Evolutionary conservation across 176 grass and related monocot genomes (phyloP).

Genomic region (Triticum aestivum): IWGSC_CS_RefSeq_v2.1 NC_057812.1:438125502-438126001

Average conservation of each 20-base stretch:
- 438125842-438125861: background rate
- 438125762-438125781: slow-evolving; percentile 18
- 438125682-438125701: background rate
- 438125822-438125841: background rate
- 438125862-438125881: background rate
- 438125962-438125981: background rate
- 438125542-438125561: slow-evolving; percentile 27
- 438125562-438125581: slow-evolving; percentile 7
- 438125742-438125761: background rate
- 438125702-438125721: background rate
- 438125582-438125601: background rate
- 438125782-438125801: background rate
- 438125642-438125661: slow-evolving; percentile 20
- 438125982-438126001: background rate
- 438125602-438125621: slow-evolving; percentile 29
- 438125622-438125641: background rate
- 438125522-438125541: slow-evolving; percentile 18
- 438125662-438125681: slow-evolving; percentile 19
- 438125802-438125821: background rate
- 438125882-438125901: background rate
- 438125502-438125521: slow-evolving; percentile 36
- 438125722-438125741: slow-evolving; percentile 14
- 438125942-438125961: background rate
- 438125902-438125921: background rate
- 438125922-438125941: background rate